Percentiles rank a stretch among this genome's conserved stretches.
These are phyloP conservation scores for Taxillus chinensis DNA, from an alignment of 164 flowering plant genomes.

Conservation along the genomic window DNA sequence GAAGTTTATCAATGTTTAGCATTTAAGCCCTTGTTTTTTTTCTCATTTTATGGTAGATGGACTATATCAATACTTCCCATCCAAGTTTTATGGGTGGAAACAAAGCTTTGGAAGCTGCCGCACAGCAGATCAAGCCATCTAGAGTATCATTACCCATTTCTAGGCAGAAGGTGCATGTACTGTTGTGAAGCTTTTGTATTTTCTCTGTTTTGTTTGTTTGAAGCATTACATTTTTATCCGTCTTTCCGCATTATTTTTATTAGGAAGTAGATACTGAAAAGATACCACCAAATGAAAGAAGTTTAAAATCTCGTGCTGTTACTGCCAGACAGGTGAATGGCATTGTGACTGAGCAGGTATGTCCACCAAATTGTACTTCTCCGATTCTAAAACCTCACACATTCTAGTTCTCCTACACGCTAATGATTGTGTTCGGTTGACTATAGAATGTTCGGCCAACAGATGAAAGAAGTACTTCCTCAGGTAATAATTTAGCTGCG, in stretches of 20 bases:
- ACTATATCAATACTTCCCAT: constrained; percentile 44
- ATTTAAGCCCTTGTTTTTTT: too few relatives aligned
- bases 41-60: constrained; percentile 25
- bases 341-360: constrained; percentile 68
- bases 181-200: too few relatives aligned
- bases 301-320: constrained; percentile 56
- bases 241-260: too few relatives aligned
- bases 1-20: too few relatives aligned
- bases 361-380: too few relatives aligned
- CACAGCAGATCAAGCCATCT: constrained; percentile 21
- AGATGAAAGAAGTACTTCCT: constrained; percentile 51
- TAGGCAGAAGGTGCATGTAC: too few relatives aligned
- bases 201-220: too few relatives aligned
- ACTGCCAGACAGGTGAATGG: constrained; percentile 76
- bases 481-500: constrained; percentile 38
- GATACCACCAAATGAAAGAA: constrained; percentile 59
- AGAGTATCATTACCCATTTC: constrained; percentile 11
- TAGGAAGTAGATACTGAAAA: constrained; percentile 41
- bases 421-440: constrained; percentile 6
- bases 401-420: background rate
- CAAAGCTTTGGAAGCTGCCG: constrained; percentile 44
- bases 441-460: constrained; percentile 50
- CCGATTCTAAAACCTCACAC: background rate
- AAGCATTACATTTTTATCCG: too few relatives aligned
- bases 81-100: constrained; percentile 52